A percentile compares a stretch with the other conserved stretches of the same genome.
Evolutionary conservation across 139 green algal species (phyloP).

Genomic region (Chlamydomonas sp.): DNA sequence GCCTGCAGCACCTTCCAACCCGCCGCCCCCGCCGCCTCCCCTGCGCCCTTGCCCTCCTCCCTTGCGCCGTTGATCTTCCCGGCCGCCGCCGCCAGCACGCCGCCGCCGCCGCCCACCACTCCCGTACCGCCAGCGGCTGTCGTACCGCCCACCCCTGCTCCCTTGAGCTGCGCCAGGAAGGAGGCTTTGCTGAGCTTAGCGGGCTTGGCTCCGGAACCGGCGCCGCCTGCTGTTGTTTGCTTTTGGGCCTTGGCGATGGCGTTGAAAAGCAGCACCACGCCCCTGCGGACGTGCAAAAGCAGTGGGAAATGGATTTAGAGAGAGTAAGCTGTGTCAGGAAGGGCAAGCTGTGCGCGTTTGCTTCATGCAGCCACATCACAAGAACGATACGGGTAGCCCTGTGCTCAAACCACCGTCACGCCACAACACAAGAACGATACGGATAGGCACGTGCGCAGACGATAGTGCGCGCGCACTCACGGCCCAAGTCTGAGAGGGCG

Average conservation of each 20-base stretch:
- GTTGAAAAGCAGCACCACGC: conserved; percentile 93
- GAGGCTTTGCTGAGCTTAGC: conserved; percentile 67
- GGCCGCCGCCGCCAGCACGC: conserved; percentile 22
- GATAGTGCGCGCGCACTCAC: too few relatives aligned
- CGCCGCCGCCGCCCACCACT: background rate
- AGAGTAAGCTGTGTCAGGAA: background rate
- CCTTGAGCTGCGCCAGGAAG: conserved; percentile 80
- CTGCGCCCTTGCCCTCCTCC: conserved; percentile 10
- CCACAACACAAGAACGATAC: too few relatives aligned
- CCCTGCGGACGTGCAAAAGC: conserved; percentile 39
- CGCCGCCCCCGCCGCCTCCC: conserved; percentile 27
- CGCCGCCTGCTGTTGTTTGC: conserved; percentile 32
- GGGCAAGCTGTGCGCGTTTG: background rate
- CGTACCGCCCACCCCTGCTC: background rate
- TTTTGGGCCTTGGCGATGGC: conserved; percentile 84
- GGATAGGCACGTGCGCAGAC: too few relatives aligned
- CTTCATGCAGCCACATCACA: too few relatives aligned
- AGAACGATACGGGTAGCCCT: too few relatives aligned
- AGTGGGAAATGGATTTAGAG: background rate
- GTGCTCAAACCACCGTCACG: too few relatives aligned
- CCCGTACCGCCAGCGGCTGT: background rate
- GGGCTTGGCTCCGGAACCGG: conserved; percentile 47
- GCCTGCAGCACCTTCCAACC: conserved; percentile 83
- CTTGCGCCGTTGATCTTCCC: conserved; percentile 20
- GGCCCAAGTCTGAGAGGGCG: too few relatives aligned